Base-by-base conservation (phyloP, 306 rosid genomes). In the Sicyos baderoa region DNA sequence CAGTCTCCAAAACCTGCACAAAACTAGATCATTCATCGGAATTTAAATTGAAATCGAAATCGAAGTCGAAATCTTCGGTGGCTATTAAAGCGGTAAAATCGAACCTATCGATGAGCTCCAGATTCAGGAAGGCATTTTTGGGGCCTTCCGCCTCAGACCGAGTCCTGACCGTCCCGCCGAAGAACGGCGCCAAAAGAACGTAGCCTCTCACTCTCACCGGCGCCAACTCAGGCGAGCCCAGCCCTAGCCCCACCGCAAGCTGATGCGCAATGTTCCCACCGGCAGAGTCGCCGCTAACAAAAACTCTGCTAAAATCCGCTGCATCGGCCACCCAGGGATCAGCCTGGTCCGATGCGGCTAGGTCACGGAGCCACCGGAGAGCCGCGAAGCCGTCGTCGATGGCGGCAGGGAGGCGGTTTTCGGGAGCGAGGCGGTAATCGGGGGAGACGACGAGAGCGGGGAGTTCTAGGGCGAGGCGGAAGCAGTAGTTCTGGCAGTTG, bases 341-440 rank as follows among this genome's bases (percentile, higher is more conserved):
- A 37, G 71, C 79, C 17, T 80, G 70, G 23, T 53, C 72, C 0
- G 87, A 17, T 56, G 16, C 21, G 1, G 96, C 92, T 79, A 84
- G 88, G 1, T 45, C 53, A 21, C 76, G 86, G 1, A 91, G 91
- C 96, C 97, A 91, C 80, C 80, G 79, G 37, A 89, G 55, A n/a
- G 95, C 89, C 22, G 8, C 0, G 63, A 61, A 83, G 25, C 91
- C 86, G 21, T 89, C 97, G 0, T 91, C 86, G 16, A 91, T 83
- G 0, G 97, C 96, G 0, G 76, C 81, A 0, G 96, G 95, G 18
- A 91, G 95, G 27, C 96, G 78, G 50, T 82, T 81, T 83, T 91
- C 97, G 0, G 97, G 97, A 4, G 95, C 87, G 3, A 91, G 86
- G 69, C 96, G 86, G 32, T 91, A 91, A 71, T 91, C 96, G 0